phyloP scores from a whole-genome alignment of 106 monocot species.

The Dendrobium chrysotoxum region DNA sequence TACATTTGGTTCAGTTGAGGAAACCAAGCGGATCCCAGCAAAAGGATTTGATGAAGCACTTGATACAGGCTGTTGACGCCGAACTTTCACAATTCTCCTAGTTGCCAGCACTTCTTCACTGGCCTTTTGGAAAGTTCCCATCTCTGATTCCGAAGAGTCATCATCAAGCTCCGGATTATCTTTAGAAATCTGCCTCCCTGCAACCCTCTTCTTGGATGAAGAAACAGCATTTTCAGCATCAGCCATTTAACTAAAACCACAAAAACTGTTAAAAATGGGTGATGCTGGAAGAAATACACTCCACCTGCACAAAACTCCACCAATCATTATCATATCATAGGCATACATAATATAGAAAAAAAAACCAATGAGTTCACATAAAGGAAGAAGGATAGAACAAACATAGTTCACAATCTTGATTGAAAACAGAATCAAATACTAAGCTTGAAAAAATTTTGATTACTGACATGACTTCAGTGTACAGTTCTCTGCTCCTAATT shows the following conservation, averaged over 20 bases:
- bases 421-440: not conserved
- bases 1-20: conserved; percentile 19
- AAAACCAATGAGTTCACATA: not conserved
- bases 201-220: conserved; percentile 71
- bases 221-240: conserved; percentile 39
- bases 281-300: not conserved
- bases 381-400: not conserved
- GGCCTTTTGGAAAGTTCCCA: conserved; percentile 81
- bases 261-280: not conserved
- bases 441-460: not conserved
- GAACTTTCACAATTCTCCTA: conserved; percentile 85
- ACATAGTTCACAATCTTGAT: not conserved
- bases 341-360: not conserved
- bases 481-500: not conserved
- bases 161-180: conserved; percentile 64
- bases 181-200: conserved; percentile 59
- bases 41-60: conserved; percentile 66
- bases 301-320: not conserved
- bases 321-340: not conserved
- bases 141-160: conserved; percentile 59
- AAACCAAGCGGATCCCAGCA: conserved; percentile 43
- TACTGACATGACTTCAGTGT: not conserved
- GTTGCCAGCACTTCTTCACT: conserved; percentile 84
- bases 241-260: conserved; percentile 31
- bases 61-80: conserved; percentile 35